Percentiles rank a stretch among this genome's conserved stretches.
Evolutionary conservation across 2,329 filamentous ascomycete species (phyloP).

Genomic region (Cercospora sp.): DNA sequence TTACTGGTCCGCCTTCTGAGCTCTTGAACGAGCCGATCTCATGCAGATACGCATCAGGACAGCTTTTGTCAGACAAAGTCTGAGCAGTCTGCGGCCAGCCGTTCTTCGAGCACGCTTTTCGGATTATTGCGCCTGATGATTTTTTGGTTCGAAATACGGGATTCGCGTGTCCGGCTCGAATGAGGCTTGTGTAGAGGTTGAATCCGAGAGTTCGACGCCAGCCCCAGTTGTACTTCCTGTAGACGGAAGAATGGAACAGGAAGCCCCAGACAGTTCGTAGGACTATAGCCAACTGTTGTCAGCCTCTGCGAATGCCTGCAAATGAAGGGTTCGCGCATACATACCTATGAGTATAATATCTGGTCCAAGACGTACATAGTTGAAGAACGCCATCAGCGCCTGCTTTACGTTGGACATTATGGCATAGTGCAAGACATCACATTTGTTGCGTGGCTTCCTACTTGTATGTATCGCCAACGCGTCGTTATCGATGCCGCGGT

Average conservation of each 20-base stretch:
- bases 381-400: neutral
- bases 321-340: neutral
- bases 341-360: neutral
- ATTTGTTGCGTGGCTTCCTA: neutral
- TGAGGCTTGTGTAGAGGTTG: neutral
- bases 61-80: neutral
- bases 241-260: neutral
- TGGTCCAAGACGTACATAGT: neutral
- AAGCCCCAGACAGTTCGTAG: neutral
- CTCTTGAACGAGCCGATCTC: neutral
- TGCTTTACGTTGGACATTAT: neutral
- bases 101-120: neutral
- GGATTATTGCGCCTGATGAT: neutral
- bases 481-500: neutral
- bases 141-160: neutral
- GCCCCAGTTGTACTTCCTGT: neutral
- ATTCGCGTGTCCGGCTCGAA: neutral
- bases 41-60: neutral
- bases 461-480: neutral
- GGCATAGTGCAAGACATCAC: neutral
- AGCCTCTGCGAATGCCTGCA: neutral
- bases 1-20: neutral
- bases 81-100: neutral
- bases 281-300: neutral
- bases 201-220: neutral